Conservation (phyloP, 345 rosid genomes). For the Physaria fendleri region DNA sequence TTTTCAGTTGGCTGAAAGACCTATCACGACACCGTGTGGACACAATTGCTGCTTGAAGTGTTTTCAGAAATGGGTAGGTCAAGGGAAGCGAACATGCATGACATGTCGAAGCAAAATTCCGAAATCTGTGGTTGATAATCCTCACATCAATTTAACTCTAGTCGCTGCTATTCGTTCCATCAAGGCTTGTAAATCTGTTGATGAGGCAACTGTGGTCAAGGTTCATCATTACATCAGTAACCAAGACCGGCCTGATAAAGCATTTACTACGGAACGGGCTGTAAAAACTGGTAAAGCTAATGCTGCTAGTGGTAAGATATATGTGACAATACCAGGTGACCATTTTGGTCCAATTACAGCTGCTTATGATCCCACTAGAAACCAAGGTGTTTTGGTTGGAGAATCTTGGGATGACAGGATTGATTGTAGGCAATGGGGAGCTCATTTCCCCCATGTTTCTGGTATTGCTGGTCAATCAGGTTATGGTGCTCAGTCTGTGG, state of each 20-base stretch:
- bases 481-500: conserved; percentile 73
- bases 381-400: conserved; percentile 65
- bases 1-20: conserved; percentile 55
- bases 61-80: conserved; percentile 52
- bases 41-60: conserved; percentile 75
- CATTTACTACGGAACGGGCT: conserved; percentile 69
- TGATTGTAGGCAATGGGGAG: conserved; percentile 78
- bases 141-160: conserved; percentile 53
- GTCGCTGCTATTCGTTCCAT: conserved; percentile 61
- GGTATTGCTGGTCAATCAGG: conserved; percentile 72
- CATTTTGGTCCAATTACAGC: conserved; percentile 82
- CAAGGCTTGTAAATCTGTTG: conserved; percentile 25
- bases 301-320: conserved; percentile 74
- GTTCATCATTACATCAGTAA: conserved; percentile 43
- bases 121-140: conserved; percentile 35
- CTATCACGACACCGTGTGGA: conserved; percentile 60
- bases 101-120: conserved; percentile 54
- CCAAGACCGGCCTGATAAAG: conserved; percentile 52
- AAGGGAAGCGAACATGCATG: conserved; percentile 45
- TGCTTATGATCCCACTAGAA: conserved; percentile 59
- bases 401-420: conserved; percentile 63
- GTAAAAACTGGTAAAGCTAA: conserved; percentile 62
- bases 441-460: conserved; percentile 60
- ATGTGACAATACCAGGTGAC: conserved; percentile 56
- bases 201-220: background rate